Percentiles rank a stretch among this genome's conserved stretches.
Conservation (phyloP, 371 early-diverging fungal genomes). For the Mortierella sp. region DNA sequence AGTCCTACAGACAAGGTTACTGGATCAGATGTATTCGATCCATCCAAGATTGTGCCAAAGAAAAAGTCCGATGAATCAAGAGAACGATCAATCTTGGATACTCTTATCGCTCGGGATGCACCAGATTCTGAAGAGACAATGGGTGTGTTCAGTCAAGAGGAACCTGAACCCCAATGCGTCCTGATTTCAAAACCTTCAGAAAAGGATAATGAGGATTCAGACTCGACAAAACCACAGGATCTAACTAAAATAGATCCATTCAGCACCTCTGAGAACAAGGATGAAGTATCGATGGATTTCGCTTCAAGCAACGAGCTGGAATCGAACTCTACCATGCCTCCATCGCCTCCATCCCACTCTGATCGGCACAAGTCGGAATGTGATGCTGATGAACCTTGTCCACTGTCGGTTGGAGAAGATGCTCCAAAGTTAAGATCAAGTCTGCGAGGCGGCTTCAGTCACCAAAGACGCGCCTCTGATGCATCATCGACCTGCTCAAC, state of each 20-base stretch:
- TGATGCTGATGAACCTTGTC: slow-evolving; percentile 12
- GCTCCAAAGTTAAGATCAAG: neutral
- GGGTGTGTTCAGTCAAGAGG: neutral
- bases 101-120: neutral
- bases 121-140: neutral
- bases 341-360: slow-evolving; percentile 32
- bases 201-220: neutral
- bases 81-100: slow-evolving; percentile 15
- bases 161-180: neutral
- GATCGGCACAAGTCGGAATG: slow-evolving; percentile 13
- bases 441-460: neutral
- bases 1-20: slow-evolving; percentile 31
- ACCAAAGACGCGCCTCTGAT: neutral
- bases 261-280: neutral
- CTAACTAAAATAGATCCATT: neutral
- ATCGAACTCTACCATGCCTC: slow-evolving; percentile 20
- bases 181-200: neutral
- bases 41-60: slow-evolving; percentile 12
- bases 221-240: neutral
- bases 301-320: slow-evolving; percentile 16
- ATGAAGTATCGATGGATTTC: slow-evolving; percentile 12
- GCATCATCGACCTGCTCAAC: slow-evolving; percentile 6
- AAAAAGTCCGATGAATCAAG: neutral
- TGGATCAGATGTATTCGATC: slow-evolving; percentile 27
- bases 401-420: slow-evolving; percentile 7